phyloP scores from a whole-genome alignment of 2,329 filamentous ascomycete species.

The Venturia nashicola region DNA sequence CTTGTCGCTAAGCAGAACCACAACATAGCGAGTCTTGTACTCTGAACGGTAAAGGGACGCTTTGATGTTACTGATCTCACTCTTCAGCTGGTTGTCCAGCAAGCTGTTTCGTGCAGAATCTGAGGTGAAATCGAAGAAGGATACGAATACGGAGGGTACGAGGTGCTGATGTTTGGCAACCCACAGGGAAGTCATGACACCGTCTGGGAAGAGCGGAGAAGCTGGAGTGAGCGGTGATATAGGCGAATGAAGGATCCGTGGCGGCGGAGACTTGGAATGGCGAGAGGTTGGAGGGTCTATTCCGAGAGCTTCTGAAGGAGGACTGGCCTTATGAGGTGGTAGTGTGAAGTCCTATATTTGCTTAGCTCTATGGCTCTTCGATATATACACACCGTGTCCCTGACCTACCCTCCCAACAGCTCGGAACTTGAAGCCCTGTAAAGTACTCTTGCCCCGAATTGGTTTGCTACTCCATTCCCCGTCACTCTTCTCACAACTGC shows the following conservation, averaged over 20 bases:
- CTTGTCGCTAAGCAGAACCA: conserved; percentile 66
- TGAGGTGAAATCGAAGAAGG: conserved; percentile 66
- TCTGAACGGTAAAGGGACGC: conserved; percentile 55
- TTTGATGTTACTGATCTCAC: conserved; percentile 70
- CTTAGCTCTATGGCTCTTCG: conserved; percentile 11
- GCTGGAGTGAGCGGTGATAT: conserved; percentile 79
- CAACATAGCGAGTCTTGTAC: conserved; percentile 65
- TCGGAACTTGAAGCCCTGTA: conserved; percentile 54
- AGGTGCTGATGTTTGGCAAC: conserved; percentile 77
- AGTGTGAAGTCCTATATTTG: conserved; percentile 38
- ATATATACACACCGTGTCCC: conserved; percentile 14
- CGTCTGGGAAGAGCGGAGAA: conserved; percentile 80
- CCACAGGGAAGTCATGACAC: conserved; percentile 72
- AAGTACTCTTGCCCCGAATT: conserved; percentile 30
- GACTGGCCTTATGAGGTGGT: conserved; percentile 50
- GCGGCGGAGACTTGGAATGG: conserved; percentile 38
- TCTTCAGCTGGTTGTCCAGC: conserved; percentile 79
- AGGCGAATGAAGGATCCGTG: conserved; percentile 66
- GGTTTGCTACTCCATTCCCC: conserved; percentile 56
- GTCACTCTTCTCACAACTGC: conserved; percentile 50
- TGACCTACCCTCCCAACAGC: conserved; percentile 68
- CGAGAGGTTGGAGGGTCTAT: not conserved
- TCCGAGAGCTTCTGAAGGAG: conserved; percentile 30
- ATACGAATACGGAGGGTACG: conserved; percentile 67
- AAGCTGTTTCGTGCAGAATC: conserved; percentile 62